Evolutionary conservation across 305 asterid species (phyloP).

Genomic region (Fraxinus angustifolia): DNA sequence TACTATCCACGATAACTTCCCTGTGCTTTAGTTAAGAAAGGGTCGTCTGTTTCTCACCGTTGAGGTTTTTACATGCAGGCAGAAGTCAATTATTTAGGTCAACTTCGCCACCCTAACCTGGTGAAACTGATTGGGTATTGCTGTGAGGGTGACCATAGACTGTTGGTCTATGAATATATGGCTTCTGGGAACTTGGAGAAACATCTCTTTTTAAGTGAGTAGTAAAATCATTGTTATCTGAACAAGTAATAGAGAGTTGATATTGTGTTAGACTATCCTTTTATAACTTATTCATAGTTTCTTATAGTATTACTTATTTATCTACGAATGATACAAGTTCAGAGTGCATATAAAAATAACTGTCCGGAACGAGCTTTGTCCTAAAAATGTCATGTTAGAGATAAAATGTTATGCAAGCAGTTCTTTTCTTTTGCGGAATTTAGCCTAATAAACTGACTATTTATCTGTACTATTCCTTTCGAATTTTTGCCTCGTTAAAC

Average conservation of each 20-base stretch:
- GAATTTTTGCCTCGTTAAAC: background rate
- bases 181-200: slow-evolving; percentile 96
- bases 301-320: background rate
- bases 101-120: slow-evolving; percentile 72
- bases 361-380: background rate
- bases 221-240: slow-evolving; percentile 6
- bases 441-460: background rate
- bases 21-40: slow-evolving; percentile 8
- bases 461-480: background rate
- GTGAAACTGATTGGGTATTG: slow-evolving; percentile 91
- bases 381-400: background rate
- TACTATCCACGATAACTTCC: background rate
- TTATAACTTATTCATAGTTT: slow-evolving; percentile 10
- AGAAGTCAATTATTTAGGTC: slow-evolving; percentile 88
- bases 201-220: slow-evolving; percentile 80
- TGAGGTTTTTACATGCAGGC: slow-evolving; percentile 55
- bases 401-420: slow-evolving; percentile 2
- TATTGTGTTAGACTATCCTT: slow-evolving; percentile 1
- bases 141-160: slow-evolving; percentile 90
- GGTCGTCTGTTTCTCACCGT: slow-evolving; percentile 19
- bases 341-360: background rate
- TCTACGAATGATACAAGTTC: background rate
- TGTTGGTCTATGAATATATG: slow-evolving; percentile 90
- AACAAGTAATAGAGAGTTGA: slow-evolving; percentile 6
- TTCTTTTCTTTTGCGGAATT: background rate